Conservation (phyloP, 208 protist species). For the Tritrichomonas foetus region DNA sequence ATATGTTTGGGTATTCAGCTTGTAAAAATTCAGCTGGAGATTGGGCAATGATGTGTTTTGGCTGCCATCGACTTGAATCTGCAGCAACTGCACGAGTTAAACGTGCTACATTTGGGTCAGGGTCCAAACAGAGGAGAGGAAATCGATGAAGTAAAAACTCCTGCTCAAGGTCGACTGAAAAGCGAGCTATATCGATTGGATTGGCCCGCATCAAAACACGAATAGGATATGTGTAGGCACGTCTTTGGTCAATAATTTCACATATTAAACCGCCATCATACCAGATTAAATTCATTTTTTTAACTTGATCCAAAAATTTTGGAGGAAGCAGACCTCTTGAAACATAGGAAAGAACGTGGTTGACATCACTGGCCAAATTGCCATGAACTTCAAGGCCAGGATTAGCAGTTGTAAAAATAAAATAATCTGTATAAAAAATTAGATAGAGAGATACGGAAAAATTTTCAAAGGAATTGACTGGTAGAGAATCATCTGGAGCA, state of each 20-base stretch:
- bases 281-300: neutral
- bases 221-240: neutral
- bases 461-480: neutral
- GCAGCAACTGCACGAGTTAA: neutral
- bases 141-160: neutral
- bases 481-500: neutral
- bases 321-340: neutral
- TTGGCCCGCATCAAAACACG: neutral
- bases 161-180: neutral
- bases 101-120: neutral
- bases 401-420: neutral
- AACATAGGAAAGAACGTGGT: neutral
- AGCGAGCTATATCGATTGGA: neutral
- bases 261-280: neutral
- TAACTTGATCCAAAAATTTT: neutral
- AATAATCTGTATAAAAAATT: neutral
- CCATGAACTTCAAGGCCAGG: neutral
- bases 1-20: no score
- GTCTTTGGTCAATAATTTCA: neutral
- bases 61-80: neutral
- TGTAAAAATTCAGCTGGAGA: no score
- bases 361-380: neutral
- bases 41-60: neutral
- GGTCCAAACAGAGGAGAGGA: neutral
- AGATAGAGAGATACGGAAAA: neutral